These are phyloP conservation scores for Lodderomyces margitis DNA, from an alignment of 1,139 yeast genomes.

Conservation along the genomic window DNA sequence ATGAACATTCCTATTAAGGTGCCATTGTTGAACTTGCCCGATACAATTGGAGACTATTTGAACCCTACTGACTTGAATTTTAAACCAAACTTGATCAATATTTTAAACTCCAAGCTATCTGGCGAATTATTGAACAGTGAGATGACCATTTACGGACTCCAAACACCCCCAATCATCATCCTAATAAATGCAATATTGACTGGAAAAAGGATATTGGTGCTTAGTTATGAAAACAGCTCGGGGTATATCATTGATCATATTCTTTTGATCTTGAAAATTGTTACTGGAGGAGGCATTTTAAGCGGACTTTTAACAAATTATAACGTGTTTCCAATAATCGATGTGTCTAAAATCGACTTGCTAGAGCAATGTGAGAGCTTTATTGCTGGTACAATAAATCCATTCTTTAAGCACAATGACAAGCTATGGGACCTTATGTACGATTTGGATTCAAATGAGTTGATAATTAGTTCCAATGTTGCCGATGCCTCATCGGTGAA, in stretches of 20 bases:
- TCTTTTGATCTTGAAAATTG: slow-evolving; percentile 50
- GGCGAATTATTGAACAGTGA: slow-evolving; percentile 33
- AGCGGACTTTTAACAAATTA: slow-evolving; percentile 47
- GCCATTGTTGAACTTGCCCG: slow-evolving; percentile 44
- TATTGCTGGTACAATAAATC: slow-evolving; percentile 68
- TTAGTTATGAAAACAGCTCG: slow-evolving; percentile 56
- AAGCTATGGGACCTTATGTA: slow-evolving; percentile 58
- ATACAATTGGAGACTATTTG: slow-evolving; percentile 44
- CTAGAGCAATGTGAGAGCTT: slow-evolving; percentile 52
- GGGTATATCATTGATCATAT: slow-evolving; percentile 56
- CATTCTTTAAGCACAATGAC: slow-evolving; percentile 60
- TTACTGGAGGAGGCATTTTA: slow-evolving; percentile 59
- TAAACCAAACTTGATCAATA: slow-evolving; percentile 39
- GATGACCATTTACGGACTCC: slow-evolving; percentile 52
- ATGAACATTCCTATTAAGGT: slow-evolving; percentile 47
- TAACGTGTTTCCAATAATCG: slow-evolving; percentile 61
- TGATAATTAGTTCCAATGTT: slow-evolving; percentile 29
- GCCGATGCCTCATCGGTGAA: slow-evolving; percentile 4
- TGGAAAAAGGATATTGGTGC: slow-evolving; percentile 52
- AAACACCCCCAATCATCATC: slow-evolving; percentile 57
- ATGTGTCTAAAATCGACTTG: slow-evolving; percentile 58
- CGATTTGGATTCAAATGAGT: slow-evolving; percentile 53
- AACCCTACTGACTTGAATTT: slow-evolving; percentile 48
- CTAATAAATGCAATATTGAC: slow-evolving; percentile 58
- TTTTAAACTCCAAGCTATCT: slow-evolving; percentile 35